Evolutionary conservation across 805 yeast genomes (phyloP), one percentile per base, ranked within the genome.

Genomic region (Blastobotrys terrestris): DNA sequence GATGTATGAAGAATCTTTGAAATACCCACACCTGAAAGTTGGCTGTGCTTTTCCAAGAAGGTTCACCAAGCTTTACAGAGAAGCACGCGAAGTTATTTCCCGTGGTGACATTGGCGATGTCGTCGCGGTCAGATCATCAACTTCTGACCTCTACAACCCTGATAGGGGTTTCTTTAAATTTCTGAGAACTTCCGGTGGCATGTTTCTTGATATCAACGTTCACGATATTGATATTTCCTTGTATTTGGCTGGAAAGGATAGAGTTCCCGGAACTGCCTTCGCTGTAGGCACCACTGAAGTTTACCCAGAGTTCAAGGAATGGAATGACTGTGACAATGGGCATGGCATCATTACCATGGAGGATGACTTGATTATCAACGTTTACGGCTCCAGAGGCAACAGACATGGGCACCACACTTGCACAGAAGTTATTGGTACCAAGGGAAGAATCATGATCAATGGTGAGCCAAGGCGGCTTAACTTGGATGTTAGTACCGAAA

Each of bases 261-360:
- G 13, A 22, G 18, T 22, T 3, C 63, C 63, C 7, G 19, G 8
- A 13, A 43, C 53, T 11, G 60, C 61, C 16, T 60, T 49, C 46
- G 59, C 50, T 14, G 47, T 57, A 13, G 63, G 63, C 11, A 55
- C 61, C 21, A 35, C 62, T 6, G 54, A 52, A 39, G 48, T 58
- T 19, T 55, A 26, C 43, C 63, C 63, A 13, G 48, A 49, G 16
- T 54, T 60, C 40, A 22, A 21, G 39, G 60, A 55, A 16, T 57
- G 49, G 48, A 60, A 60, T 22, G 63, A 60, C 41, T 61, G 53
- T 3, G 63, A 60, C 46, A 59, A 55, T 22, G 57, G 55, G 7
- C n/a, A 55, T 26, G 62, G 59, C n/a, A 21, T 59, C 18, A 50
- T 59, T 21, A 44, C 39, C 5, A 53, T 58, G 18, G 49, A 45